Evolutionary conservation across 2,329 filamentous ascomycete species (phyloP).

Genomic region (Xylaria sp.): DNA sequence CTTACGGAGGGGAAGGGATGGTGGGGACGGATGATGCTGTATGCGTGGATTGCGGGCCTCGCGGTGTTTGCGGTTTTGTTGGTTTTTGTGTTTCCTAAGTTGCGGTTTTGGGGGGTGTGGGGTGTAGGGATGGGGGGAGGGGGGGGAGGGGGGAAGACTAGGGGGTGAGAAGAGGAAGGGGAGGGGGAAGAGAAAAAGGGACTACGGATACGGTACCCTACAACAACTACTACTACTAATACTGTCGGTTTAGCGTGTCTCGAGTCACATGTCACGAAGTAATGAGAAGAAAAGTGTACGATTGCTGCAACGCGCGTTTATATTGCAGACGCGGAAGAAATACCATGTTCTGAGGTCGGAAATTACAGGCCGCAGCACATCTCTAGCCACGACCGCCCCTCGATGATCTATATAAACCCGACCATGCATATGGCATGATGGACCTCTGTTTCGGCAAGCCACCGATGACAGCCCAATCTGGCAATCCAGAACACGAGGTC

Average conservation of each 20-base stretch:
- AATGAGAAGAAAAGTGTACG: not conserved
- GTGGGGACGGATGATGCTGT: conserved; percentile 79
- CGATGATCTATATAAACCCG: too few species aligned
- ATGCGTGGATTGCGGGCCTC: conserved; percentile 75
- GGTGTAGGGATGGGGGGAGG: conserved; percentile 50
- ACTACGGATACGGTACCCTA: not conserved
- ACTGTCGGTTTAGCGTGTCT: not conserved
- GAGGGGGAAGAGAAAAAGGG: not conserved
- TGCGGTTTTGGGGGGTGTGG: conserved; percentile 66
- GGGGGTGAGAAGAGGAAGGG: not conserved
- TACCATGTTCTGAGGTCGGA: too few species aligned
- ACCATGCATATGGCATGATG: too few species aligned
- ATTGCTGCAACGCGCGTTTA: too few species aligned
- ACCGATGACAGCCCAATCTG: too few species aligned
- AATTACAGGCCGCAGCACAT: too few species aligned
- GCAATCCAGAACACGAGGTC: too few species aligned
- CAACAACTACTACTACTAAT: not conserved
- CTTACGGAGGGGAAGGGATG: conserved; percentile 88
- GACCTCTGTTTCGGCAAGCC: too few species aligned
- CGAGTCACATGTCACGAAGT: not conserved
- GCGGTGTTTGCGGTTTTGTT: conserved; percentile 73
- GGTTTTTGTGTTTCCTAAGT: conserved; percentile 81
- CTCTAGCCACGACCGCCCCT: too few species aligned
- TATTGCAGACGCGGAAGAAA: too few species aligned
- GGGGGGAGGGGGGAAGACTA: not conserved